Base-by-base conservation (phyloP, 75 land plant species). In the Cupressus sempervirens region DNA sequence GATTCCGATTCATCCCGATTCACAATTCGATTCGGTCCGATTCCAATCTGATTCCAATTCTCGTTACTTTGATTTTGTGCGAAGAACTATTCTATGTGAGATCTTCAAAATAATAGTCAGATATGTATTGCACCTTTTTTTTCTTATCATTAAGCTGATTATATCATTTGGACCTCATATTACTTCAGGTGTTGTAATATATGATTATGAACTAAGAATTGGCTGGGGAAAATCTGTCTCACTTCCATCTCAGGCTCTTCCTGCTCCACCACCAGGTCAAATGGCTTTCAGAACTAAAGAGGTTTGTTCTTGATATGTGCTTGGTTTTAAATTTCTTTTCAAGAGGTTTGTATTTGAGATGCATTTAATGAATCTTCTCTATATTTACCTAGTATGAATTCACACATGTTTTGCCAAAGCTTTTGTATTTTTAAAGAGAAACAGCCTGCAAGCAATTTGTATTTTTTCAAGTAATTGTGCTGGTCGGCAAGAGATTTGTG, bases 221-320 rank as follows among this genome's bases (percentile, higher is more conserved):
- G 92, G 92, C 65, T 91, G 92, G 92, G 92, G 91, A 35, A 91
- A 91, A 48, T 88, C 92, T 50, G 92, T 91, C 20, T 89, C 92
- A 13, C 92, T 91, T 62, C 92, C 92, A 53, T 91, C 92, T 15
- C 92, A 91, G 53, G 92, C 92, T 80, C 91, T 91, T 70, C 92
- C 92, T 68, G 92, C 92, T 80, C 92, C 92, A 82, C 92, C 92
- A 23, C 92, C 92, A 77, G 92, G 92, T 15, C 92, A 91, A 87
- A 91, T 91, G 92, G 92, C 92, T 82, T 84, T 91, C 40, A 87
- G 92, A 72, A 67, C 92, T 35, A 91, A 91, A 85, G 92, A 91
- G 91, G 92, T 91, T 46, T 53, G 62, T 12, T 40, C 48, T n/a
- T 46, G 30, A 80, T 3, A 32, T 26, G 11, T 76, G 79, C 18